phyloP scores from a whole-genome alignment of 2,329 filamentous ascomycete genomes.

The Sphaerulina musiva region DNA sequence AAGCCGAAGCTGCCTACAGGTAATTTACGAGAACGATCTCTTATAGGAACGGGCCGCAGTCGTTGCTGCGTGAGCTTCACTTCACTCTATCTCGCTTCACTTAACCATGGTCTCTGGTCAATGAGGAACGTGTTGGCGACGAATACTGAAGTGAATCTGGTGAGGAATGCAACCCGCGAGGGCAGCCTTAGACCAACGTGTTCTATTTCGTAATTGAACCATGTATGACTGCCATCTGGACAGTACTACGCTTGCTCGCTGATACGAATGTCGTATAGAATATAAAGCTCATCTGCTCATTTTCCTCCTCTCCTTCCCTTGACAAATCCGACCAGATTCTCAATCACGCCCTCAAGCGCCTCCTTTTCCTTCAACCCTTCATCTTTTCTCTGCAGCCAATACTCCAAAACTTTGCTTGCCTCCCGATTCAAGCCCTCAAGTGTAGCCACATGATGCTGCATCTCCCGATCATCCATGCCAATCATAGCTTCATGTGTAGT shows the following conservation, averaged over 20 bases:
- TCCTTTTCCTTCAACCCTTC: constrained; percentile 86
- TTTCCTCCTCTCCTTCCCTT: constrained; percentile 59
- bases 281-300: not conserved
- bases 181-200: too few species aligned
- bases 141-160: too few species aligned
- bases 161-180: too few species aligned
- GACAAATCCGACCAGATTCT: constrained; percentile 65
- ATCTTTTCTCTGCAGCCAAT: constrained; percentile 81
- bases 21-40: too few species aligned
- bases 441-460: constrained; percentile 63
- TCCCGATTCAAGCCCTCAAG: constrained; percentile 63
- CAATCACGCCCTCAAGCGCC: constrained; percentile 92
- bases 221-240: not conserved
- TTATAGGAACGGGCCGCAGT: too few species aligned
- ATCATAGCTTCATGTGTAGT: constrained; percentile 77
- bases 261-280: not conserved
- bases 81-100: too few species aligned
- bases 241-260: not conserved
- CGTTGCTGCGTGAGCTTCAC: too few species aligned
- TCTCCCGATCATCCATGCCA: constrained; percentile 71
- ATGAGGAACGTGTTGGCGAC: too few species aligned
- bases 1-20: too few species aligned
- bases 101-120: too few species aligned
- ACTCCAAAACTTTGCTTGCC: constrained; percentile 72
- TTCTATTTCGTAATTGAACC: too few species aligned